Conservation (phyloP, 345 rosid genomes). For the Rhizophora mangle region DNA sequence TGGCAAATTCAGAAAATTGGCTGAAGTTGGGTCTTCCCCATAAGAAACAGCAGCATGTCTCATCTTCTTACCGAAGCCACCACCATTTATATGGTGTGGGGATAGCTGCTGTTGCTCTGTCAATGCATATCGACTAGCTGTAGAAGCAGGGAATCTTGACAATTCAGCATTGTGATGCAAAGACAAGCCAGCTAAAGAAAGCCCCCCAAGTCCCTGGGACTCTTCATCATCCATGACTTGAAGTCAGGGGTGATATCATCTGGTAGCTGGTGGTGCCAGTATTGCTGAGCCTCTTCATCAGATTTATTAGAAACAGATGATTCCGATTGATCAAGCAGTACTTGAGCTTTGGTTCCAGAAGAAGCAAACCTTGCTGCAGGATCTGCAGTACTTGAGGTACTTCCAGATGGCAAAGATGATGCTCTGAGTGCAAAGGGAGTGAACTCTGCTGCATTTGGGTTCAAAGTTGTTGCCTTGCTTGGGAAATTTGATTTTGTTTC, state of each 20-base stretch:
- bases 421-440: constrained; percentile 74
- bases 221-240: constrained; percentile 71
- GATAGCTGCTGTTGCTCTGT: constrained; percentile 50
- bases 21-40: constrained; percentile 53
- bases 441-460: constrained; percentile 98
- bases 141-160: constrained; percentile 51
- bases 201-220: constrained; percentile 54
- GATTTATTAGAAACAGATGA: constrained; percentile 73
- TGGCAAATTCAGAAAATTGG: constrained; percentile 45
- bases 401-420: constrained; percentile 48
- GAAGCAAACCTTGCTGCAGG: constrained; percentile 42
- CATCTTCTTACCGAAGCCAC: constrained; percentile 54
- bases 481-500: constrained; percentile 49
- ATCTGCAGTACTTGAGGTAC: constrained; percentile 40
- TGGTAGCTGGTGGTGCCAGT: constrained; percentile 92
- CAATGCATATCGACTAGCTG: constrained; percentile 47
- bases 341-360: constrained; percentile 54
- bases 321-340: constrained; percentile 62
- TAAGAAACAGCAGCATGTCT: constrained; percentile 55
- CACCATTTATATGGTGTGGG: constrained; percentile 53
- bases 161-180: constrained; percentile 53
- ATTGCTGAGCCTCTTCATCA: constrained; percentile 91
- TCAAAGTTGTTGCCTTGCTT: constrained; percentile 65
- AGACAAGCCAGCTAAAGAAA: constrained; percentile 77
- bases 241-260: constrained; percentile 97